These are phyloP conservation scores for Fusarium sp. DNA, from an alignment of 2,329 filamentous ascomycete genomes.

Conservation along the genomic window DNA sequence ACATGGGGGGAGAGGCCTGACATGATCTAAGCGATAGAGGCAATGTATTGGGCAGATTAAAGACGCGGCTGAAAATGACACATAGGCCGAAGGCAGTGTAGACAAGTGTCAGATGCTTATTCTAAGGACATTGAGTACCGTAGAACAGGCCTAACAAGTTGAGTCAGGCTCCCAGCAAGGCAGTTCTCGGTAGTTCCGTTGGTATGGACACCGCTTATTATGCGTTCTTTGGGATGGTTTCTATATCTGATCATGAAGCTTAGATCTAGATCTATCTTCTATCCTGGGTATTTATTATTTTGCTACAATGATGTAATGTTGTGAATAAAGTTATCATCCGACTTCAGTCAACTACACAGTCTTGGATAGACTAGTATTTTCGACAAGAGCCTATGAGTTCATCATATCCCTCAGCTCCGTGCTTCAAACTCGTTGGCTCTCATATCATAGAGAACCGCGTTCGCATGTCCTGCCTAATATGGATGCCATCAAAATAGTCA, in stretches of 20 bases:
- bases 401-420: not conserved
- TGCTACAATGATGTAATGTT: not conserved
- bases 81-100: constrained; percentile 34
- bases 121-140: constrained; percentile 13
- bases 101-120: constrained; percentile 39
- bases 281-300: not conserved
- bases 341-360: not conserved
- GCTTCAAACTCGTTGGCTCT: not conserved
- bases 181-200: constrained; percentile 20
- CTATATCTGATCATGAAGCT: constrained; percentile 9
- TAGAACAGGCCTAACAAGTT: not conserved
- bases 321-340: not conserved
- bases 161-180: constrained; percentile 25
- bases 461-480: constrained; percentile 33
- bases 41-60: constrained; percentile 19
- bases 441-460: not conserved
- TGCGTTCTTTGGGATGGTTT: constrained; percentile 19
- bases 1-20: constrained; percentile 21
- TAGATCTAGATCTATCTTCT: constrained; percentile 3
- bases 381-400: not conserved
- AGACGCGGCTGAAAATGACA: constrained; percentile 29
- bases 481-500: constrained; percentile 10
- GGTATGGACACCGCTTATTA: constrained; percentile 12
- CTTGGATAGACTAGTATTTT: not conserved
- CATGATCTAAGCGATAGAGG: not conserved